Conservation (phyloP, 257 asterid genomes). For the Echium plantagineum region DNA sequence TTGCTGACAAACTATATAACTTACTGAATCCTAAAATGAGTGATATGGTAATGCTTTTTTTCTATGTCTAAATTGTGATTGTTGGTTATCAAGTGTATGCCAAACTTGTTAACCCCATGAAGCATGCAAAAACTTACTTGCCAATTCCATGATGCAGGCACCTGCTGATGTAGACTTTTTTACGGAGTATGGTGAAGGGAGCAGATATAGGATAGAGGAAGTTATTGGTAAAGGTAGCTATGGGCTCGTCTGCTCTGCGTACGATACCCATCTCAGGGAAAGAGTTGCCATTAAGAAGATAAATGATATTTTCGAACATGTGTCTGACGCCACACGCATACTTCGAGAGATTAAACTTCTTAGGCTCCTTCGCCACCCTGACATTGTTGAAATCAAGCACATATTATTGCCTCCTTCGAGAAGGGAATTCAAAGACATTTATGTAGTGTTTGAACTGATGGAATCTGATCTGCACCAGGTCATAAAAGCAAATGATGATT, state of each 20-base stretch:
- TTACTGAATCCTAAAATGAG: neutral
- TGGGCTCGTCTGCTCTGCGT: slow-evolving; percentile 94
- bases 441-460: slow-evolving; percentile 88
- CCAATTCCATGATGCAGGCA: slow-evolving; percentile 34
- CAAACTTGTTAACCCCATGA: neutral
- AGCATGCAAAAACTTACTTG: slow-evolving; percentile 1
- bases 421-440: slow-evolving; percentile 88
- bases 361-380: slow-evolving; percentile 91
- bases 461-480: slow-evolving; percentile 97
- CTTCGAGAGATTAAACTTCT: slow-evolving; percentile 96
- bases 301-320: slow-evolving; percentile 87
- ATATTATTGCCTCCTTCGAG: slow-evolving; percentile 92
- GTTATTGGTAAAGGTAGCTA: slow-evolving; percentile 97
- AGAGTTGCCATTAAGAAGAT: slow-evolving; percentile 94
- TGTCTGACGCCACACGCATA: slow-evolving; percentile 93
- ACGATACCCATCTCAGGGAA: slow-evolving; percentile 73
- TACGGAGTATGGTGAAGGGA: slow-evolving; percentile 95
- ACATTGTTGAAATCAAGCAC: slow-evolving; percentile 89
- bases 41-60: neutral
- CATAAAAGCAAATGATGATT: slow-evolving; percentile 80
- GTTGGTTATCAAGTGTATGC: neutral
- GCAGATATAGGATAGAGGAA: slow-evolving; percentile 86
- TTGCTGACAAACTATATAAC: neutral
- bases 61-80: neutral
- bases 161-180: slow-evolving; percentile 73